These are phyloP conservation scores for Pugionium cornutum DNA, from an alignment of 345 rosid species.

Conservation along the genomic window DNA sequence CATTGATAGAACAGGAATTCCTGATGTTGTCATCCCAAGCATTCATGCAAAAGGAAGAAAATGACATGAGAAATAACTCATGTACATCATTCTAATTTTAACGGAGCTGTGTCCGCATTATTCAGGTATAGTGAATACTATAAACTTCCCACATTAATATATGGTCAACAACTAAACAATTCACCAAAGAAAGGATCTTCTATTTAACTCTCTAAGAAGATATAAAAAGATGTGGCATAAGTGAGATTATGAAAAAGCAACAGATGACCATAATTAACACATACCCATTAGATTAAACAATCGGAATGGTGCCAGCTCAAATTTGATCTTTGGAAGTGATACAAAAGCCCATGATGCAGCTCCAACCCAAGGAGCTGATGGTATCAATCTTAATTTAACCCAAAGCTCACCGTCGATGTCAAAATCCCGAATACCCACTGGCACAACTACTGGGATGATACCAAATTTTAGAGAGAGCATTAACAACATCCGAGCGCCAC, in stretches of 20 bases:
- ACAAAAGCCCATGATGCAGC: constrained; percentile 97
- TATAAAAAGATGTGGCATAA: constrained; percentile 1
- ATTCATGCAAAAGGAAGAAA: constrained; percentile 44
- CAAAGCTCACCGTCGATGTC: constrained; percentile 99
- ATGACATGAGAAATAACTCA: constrained; percentile 21
- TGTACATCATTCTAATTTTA: constrained; percentile 9
- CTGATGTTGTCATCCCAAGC: constrained; percentile 60
- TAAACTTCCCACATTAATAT: constrained; percentile 17
- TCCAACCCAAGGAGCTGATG: constrained; percentile 91
- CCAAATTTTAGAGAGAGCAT: constrained; percentile 87
- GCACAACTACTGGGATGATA: constrained; percentile 77
- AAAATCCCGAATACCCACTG: constrained; percentile 90
- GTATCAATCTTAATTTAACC: constrained; percentile 93
- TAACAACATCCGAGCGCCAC: constrained; percentile 92
- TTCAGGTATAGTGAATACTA: background rate
- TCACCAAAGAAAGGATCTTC: background rate
- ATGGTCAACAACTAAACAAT: constrained; percentile 8
- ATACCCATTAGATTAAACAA: constrained; percentile 95
- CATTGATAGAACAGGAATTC: constrained; percentile 96
- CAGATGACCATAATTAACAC: constrained; percentile 25
- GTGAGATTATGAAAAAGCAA: constrained; percentile 22
- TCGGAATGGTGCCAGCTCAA: constrained; percentile 90
- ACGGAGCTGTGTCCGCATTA: constrained; percentile 11
- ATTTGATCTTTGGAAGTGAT: constrained; percentile 93
- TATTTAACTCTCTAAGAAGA: constrained; percentile 3